Conservation (phyloP, 345 rosid genomes). For the Salix purpurea region DNA sequence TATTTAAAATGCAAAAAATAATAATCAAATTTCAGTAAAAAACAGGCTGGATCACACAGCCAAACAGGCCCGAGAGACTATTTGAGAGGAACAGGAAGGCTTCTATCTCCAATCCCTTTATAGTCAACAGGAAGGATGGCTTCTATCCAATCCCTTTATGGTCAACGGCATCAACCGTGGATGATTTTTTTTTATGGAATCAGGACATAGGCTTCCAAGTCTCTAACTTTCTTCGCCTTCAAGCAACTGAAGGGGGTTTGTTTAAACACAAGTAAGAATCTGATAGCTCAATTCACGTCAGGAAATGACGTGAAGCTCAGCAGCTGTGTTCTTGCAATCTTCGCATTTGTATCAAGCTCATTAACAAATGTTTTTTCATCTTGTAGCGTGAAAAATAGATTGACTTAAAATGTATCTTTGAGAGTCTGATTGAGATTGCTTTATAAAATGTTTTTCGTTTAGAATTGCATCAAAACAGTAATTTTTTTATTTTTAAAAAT, state of each 20-base stretch:
- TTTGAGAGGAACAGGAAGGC: slow-evolving; percentile 58
- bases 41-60: too few relatives aligned
- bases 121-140: slow-evolving; percentile 37
- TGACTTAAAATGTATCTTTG: slow-evolving; percentile 3
- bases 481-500: too few relatives aligned
- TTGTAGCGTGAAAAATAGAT: slow-evolving; percentile 70
- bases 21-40: too few relatives aligned
- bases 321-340: slow-evolving; percentile 72
- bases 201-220: slow-evolving; percentile 62
- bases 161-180: slow-evolving; percentile 62
- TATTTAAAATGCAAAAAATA: too few relatives aligned
- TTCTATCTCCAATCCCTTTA: slow-evolving; percentile 42
- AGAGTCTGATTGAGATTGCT: too few relatives aligned
- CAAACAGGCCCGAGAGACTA: slow-evolving; percentile 33
- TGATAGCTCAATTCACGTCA: neutral
- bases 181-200: slow-evolving; percentile 51
- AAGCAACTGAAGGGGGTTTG: slow-evolving; percentile 48
- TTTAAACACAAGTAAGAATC: neutral
- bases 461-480: too few relatives aligned
- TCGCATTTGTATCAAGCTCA: slow-evolving; percentile 65
- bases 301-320: slow-evolving; percentile 53
- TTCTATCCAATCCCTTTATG: slow-evolving; percentile 52
- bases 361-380: slow-evolving; percentile 69
- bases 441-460: too few relatives aligned
- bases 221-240: slow-evolving; percentile 65